Evolutionary conservation across 2,329 filamentous ascomycete species (phyloP), one percentile per base, ranked within the genome.

Genomic region (Emergomyces africanus): DNA sequence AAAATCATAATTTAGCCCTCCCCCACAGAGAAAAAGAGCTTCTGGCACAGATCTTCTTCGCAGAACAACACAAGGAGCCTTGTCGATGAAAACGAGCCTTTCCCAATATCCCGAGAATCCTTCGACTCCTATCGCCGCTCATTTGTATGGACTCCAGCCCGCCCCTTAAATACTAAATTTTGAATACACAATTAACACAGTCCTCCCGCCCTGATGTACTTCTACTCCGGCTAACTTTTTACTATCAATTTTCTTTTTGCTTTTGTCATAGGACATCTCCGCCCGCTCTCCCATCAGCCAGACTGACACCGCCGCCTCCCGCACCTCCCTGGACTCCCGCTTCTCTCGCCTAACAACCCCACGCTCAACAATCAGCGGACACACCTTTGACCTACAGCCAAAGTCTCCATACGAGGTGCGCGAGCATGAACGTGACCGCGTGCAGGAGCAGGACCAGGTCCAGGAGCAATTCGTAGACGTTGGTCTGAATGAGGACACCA

Each of bases 111-210:
- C 42, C 83, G 92, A 68, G 94, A 97, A 75, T 96, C 91, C 1
- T 97, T 97, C 69, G 94, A 97, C 72, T 96, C 91, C 2, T 97
- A 97, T 75, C 82, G 94, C 63, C 85, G 94, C 68, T 96, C 91
- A 64, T 97, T 97, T 77, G 92, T 96, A 81, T 66, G 87, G 79
- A 49, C n/a, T 18, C 54, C 12, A n/a, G 53, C 23, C 57, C 18
- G 30, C 53, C 53, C 53, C 58, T 9, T 23, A 23, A 9, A n/a
- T n/a, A n/a, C n/a, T n/a, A n/a, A n/a, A n/a, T n/a, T 25, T 12
- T 10, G 12, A 23, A 48, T 48, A 48, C 5, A 15, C 14, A 37
- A 9, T 59, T 37, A 59, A 2, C 2, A 23, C 20, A 49, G 62
- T 54, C 58, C 46, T 9, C 33, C 44, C n/a, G 6, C 25, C 25